phyloP scores from a whole-genome alignment of 306 rosid genomes.

The Fragaria vesca region DNA sequence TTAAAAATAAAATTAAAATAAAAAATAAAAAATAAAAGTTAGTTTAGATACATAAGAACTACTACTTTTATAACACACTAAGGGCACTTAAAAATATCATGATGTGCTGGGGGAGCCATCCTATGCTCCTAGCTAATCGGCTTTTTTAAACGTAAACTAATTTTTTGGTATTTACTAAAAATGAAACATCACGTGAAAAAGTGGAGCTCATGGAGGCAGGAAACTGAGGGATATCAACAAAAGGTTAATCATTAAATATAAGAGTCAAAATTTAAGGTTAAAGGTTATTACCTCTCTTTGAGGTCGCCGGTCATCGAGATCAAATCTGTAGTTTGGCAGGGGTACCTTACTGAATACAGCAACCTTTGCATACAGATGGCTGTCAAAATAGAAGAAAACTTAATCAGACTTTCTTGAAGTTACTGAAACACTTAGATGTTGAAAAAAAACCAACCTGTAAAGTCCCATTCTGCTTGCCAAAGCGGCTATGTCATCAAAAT shows the following conservation, averaged over 20 bases:
- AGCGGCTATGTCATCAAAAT: conserved; percentile 65
- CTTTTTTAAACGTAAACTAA: not conserved
- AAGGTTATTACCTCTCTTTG: conserved; percentile 74
- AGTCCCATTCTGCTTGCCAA: conserved; percentile 82
- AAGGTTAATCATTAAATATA: not conserved
- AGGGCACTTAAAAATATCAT: not conserved
- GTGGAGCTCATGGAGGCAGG: not conserved
- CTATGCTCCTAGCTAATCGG: not conserved
- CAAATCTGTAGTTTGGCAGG: conserved; percentile 91
- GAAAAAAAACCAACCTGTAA: conserved; percentile 49
- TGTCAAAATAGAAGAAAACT: conserved; percentile 32
- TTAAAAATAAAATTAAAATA: not conserved
- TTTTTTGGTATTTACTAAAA: not conserved
- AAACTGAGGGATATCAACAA: not conserved
- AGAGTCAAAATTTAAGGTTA: not conserved
- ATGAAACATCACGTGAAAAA: not conserved
- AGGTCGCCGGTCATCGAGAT: conserved; percentile 86
- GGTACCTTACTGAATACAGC: conserved; percentile 88
- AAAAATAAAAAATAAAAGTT: conserved; percentile 6
- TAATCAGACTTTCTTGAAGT: conserved; percentile 21
- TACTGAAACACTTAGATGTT: not conserved
- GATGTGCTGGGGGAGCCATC: not conserved
- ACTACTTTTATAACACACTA: not conserved
- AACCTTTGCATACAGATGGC: conserved; percentile 78
- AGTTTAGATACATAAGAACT: conserved; percentile 25